Evolutionary conservation across 2,329 filamentous ascomycete species (phyloP), one percentile per base, ranked within the genome.

Genomic region (Aspergillus sp.): DNA sequence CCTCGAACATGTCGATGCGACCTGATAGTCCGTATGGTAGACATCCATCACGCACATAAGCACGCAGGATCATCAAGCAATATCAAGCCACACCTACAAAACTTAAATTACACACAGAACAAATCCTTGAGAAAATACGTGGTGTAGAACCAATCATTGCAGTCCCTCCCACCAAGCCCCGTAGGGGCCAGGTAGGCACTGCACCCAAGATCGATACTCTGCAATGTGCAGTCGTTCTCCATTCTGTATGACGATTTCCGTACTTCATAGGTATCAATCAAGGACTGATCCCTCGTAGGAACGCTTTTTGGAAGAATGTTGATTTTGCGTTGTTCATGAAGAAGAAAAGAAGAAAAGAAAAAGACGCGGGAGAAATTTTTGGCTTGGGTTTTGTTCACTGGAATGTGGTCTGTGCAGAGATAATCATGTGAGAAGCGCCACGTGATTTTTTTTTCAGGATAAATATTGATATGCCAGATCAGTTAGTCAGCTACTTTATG

Each of bases 91-190:
- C 34, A 5, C 34, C 4, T 41, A 41, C 34, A 4, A 55, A 53
- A 53, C 61, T 45, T 84, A 19, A 19, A 19, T 19, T 19, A 19
- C 19, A 60, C 17, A 61, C 23, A 59, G 58, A 64, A 51, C 3
- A 30, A 31, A 23, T 15, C 15, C 31, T 55, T 25, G 3, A n/a
- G 3, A 41, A 45, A 50, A 19, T 45, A 46, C 19, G 22, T 19
- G 7, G 34, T 85, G 83, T 85, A 80, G 81, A 78, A 77, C 82
- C 81, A 81, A 84, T 85, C 83, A 85, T 85, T 85, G 83, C 83
- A 83, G 78, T 84, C 82, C 79, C 82, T 80, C 73, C 80, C 82
- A 85, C 74, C 61, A 74, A 66, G 68, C 65, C 72, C 51, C 62
- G 59, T 62, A 66, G 67, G n/a, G 48, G 76, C 77, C 76, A 74